These are phyloP conservation scores for Cornus controversa DNA, from an alignment of 148 eudicot species.

Conservation along the genomic window DNA sequence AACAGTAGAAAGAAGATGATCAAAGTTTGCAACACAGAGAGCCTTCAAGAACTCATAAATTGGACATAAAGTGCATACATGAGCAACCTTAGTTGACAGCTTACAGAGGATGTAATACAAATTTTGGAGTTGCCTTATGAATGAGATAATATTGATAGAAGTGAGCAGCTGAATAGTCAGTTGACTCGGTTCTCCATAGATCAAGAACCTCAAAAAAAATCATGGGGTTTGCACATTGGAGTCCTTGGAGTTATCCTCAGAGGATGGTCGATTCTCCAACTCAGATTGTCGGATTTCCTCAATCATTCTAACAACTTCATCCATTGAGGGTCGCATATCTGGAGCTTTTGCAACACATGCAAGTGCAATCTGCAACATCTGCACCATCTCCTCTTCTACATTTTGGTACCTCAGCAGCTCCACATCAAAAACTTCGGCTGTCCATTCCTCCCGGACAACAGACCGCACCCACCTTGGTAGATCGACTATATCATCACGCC, in stretches of 20 bases:
- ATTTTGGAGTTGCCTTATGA: neutral
- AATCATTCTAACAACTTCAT: slow-evolving; percentile 75
- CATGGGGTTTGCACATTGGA: slow-evolving; percentile 64
- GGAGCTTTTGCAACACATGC: slow-evolving; percentile 65
- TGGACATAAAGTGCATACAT: neutral
- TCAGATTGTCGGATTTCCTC: slow-evolving; percentile 63
- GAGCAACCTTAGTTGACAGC: neutral
- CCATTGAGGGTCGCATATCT: slow-evolving; percentile 71
- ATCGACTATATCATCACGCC: slow-evolving; percentile 60
- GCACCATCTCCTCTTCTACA: slow-evolving; percentile 89
- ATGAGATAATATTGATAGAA: neutral
- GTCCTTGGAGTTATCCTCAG: slow-evolving; percentile 75
- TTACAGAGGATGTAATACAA: neutral
- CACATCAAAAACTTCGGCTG: slow-evolving; percentile 83
- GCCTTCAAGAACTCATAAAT: neutral
- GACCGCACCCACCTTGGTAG: slow-evolving; percentile 96
- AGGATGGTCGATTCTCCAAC: slow-evolving; percentile 46
- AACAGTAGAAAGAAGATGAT: neutral
- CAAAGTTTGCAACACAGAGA: neutral
- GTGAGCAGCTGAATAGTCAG: neutral
- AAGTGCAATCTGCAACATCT: slow-evolving; percentile 82
- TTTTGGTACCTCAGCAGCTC: slow-evolving; percentile 57
- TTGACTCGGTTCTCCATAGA: neutral
- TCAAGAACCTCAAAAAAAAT: neutral
- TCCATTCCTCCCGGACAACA: slow-evolving; percentile 94